Evolutionary conservation across 2,329 filamentous ascomycete genomes (phyloP), one percentile per base, ranked within the genome.

Genomic region (Aspergillus pseudoglaucus): DNA sequence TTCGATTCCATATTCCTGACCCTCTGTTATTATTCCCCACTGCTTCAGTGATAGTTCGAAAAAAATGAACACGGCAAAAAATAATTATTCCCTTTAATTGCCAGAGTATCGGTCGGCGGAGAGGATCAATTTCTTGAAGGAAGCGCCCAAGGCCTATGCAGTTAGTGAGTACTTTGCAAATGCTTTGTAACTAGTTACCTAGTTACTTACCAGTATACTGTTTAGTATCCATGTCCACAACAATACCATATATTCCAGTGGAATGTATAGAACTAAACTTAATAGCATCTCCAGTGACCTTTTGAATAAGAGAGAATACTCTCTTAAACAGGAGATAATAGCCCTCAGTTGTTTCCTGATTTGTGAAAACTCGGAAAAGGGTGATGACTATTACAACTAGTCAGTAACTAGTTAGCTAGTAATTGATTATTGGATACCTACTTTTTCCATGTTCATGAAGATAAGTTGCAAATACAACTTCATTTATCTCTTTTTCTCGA

Each of bases 1-100:
- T 35, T 35, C 32, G n/a, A 35, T 4, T 35, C 32, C 32, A 72
- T 15, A 35, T 2, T 14, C 32, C 32, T 35, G n/a, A n/a, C 23
- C 23, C 32, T 35, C n/a, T 35, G 8, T 35, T 35, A 15, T 35
- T 35, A 35, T 35, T 14, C 12, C 32, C 32, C 12, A 35, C 32
- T 35, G n/a, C 32, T 15, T 35, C 32, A 35, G 32, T 35, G 32
- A n/a, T 35, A 14, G 32, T n/a, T 14, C 32, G 32, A 15, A 35
- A 35, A 35, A 35, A 35, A 35, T 35, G 32, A 35, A 35, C 32
- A 14, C 3, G n/a, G 12, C 32, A 35, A 35, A 33, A 35, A 14
- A 35, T 35, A 35, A 35, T 35, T 14, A 35, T 35, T 15, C 32
- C 32, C n/a, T 35, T 14, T 35, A 35, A 35, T 35, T 35, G 32